Conservation (phyloP, 345 rosid genomes). For the Erucastrum elatum region DNA sequence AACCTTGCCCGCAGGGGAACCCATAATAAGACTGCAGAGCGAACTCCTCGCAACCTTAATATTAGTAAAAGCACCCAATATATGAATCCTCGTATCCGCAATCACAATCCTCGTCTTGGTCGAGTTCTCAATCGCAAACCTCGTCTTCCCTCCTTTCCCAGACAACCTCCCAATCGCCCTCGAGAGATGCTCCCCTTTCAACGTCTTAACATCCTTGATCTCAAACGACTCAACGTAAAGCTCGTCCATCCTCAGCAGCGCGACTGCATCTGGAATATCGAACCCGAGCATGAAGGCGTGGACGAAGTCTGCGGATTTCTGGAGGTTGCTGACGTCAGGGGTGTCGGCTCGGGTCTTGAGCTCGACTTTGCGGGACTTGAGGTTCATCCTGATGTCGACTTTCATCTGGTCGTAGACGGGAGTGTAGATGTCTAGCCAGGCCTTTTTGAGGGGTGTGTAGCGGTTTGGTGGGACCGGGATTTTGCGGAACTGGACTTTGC, state of each 20-base stretch:
- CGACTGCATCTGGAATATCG: slow-evolving; percentile 70
- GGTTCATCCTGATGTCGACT: slow-evolving; percentile 81
- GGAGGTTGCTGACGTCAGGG: slow-evolving; percentile 74
- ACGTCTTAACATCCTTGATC: slow-evolving; percentile 90
- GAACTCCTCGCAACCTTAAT: slow-evolving; percentile 84
- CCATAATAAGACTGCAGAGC: slow-evolving; percentile 83
- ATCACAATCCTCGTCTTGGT: slow-evolving; percentile 86
- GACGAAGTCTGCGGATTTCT: slow-evolving; percentile 81
- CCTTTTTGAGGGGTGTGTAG: slow-evolving; percentile 78
- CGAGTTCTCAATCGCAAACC: slow-evolving; percentile 81
- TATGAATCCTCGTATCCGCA: slow-evolving; percentile 82
- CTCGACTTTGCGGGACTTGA: slow-evolving; percentile 78
- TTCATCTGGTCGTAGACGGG: slow-evolving; percentile 84
- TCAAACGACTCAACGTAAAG: slow-evolving; percentile 81
- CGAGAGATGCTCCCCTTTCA: slow-evolving; percentile 79
- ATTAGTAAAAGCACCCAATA: slow-evolving; percentile 73
- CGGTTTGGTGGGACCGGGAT: slow-evolving; percentile 77
- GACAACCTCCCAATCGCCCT: slow-evolving; percentile 86
- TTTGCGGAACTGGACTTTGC: slow-evolving; percentile 68
- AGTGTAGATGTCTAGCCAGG: slow-evolving; percentile 80
- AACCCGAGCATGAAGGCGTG: slow-evolving; percentile 94
- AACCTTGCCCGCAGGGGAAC: slow-evolving; percentile 81
- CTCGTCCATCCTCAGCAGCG: slow-evolving; percentile 79
- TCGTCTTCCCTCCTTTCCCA: slow-evolving; percentile 88
- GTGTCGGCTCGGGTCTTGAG: slow-evolving; percentile 74